phyloP scores from a whole-genome alignment of 106 monocot genomes.

The Acorus calamus region DNA sequence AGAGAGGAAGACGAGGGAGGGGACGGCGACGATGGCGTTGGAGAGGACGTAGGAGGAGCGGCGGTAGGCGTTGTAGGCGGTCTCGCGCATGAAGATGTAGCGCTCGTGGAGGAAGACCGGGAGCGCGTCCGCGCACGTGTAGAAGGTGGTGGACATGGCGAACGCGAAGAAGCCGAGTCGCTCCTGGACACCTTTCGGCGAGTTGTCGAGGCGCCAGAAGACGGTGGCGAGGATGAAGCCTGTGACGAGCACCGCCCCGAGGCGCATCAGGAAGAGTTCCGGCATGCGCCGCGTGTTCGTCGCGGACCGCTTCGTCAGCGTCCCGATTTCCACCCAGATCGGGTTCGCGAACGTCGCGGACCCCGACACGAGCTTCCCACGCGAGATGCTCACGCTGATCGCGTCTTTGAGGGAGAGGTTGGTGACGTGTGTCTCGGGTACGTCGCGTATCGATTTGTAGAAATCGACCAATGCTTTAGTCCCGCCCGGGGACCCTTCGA shows the following conservation, averaged over 20 bases:
- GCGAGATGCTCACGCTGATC: constrained; percentile 71
- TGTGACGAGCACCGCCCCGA: constrained; percentile 67
- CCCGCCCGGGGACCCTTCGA: too few relatives aligned
- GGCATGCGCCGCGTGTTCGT: constrained; percentile 48
- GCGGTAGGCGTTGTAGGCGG: constrained; percentile 92
- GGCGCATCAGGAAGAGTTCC: constrained; percentile 53
- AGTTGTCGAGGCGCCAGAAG: constrained; percentile 79
- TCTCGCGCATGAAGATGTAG: constrained; percentile 91
- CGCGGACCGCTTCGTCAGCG: constrained; percentile 33
- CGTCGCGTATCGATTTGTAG: too few relatives aligned
- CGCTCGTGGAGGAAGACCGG: constrained; percentile 92
- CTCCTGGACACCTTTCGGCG: constrained; percentile 84
- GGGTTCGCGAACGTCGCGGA: constrained; percentile 68
- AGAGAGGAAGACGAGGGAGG: constrained; percentile 55
- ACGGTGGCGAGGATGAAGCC: constrained; percentile 90
- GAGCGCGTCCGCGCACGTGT: constrained; percentile 87
- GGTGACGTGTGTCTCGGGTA: background rate
- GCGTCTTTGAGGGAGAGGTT: constrained; percentile 53
- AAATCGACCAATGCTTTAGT: too few relatives aligned
- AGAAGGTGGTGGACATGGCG: constrained; percentile 89
- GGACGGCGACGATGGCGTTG: constrained; percentile 66
- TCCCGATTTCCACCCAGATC: constrained; percentile 51
- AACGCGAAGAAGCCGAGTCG: constrained; percentile 91
- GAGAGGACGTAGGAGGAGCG: constrained; percentile 96
- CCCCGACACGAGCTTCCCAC: constrained; percentile 80